phyloP scores from a whole-genome alignment of 2,329 filamentous ascomycete genomes.

The Falciphora oryzae region DNA sequence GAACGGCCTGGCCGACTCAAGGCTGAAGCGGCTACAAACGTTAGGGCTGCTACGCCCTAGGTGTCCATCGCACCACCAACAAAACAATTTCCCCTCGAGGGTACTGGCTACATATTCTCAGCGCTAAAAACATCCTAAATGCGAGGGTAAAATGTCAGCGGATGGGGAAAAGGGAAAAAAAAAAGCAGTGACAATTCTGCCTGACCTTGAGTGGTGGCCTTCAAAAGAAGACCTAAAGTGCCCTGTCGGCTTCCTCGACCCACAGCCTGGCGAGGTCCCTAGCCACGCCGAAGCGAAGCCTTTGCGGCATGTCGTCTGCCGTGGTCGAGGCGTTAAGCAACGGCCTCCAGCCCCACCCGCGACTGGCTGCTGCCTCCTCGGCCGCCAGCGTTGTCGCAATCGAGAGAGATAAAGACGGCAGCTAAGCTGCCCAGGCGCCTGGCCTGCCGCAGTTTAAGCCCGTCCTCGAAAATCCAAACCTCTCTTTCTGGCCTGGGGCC shows the following conservation, averaged over 20 bases:
- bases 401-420: too few species aligned
- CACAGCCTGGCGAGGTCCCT: constrained; percentile 67
- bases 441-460: too few species aligned
- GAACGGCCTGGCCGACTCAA: too few species aligned
- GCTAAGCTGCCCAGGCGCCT: too few species aligned
- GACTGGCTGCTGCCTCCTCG: constrained; percentile 19
- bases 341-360: constrained; percentile 53
- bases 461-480: too few species aligned
- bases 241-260: constrained; percentile 57
- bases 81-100: background rate
- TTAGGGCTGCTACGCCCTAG: too few species aligned
- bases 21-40: too few species aligned
- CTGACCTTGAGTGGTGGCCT: background rate
- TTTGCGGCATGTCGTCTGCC: constrained; percentile 64
- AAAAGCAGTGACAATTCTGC: background rate
- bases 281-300: constrained; percentile 67
- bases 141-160: too few species aligned
- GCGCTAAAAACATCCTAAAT: background rate
- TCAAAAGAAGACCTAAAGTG: background rate
- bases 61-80: too few species aligned
- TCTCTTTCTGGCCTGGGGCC: too few species aligned
- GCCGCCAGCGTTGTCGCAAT: constrained; percentile 44
- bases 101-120: background rate
- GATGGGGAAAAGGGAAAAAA: background rate
- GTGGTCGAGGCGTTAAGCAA: constrained; percentile 50